Percentiles rank a stretch among this genome's conserved stretches.
These are phyloP conservation scores for Blastobotrys elegans DNA, from an alignment of 1,139 yeast species.

Conservation along the genomic window DNA sequence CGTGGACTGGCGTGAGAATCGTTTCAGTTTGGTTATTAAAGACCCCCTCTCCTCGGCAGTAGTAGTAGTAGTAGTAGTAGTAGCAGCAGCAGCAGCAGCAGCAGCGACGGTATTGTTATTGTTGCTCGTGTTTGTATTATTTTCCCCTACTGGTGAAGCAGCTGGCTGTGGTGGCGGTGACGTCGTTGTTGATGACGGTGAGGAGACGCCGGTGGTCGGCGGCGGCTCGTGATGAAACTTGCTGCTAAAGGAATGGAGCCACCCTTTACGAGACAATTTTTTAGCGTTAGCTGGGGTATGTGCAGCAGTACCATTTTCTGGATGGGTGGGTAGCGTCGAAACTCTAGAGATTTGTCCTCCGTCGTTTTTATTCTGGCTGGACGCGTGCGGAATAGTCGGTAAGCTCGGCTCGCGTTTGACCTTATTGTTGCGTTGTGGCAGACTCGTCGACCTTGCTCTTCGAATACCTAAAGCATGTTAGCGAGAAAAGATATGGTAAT, in stretches of 20 bases:
- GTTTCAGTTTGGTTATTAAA: conserved; percentile 22
- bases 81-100: too few relatives aligned
- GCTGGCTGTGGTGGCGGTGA: neutral
- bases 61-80: too few relatives aligned
- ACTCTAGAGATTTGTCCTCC: conserved; percentile 2
- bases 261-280: conserved; percentile 2
- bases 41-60: neutral
- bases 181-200: neutral
- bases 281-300: too few relatives aligned
- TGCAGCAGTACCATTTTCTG: neutral
- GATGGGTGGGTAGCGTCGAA: neutral
- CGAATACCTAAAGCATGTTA: conserved; percentile 1
- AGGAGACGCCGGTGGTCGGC: neutral
- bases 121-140: too few relatives aligned
- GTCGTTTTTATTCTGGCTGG: neutral
- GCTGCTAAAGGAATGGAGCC: conserved; percentile 15
- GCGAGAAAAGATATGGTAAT: neutral
- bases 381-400: too few relatives aligned
- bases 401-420: neutral
- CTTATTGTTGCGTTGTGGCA: neutral
- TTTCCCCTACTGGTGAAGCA: too few relatives aligned
- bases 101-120: too few relatives aligned
- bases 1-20: conserved; percentile 15
- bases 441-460: conserved; percentile 4
- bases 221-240: conserved; percentile 10